A percentile compares a stretch with the other conserved stretches of the same genome.
Conservation (phyloP, 2,329 filamentous ascomycete genomes). For the Chaetomium strumarium region DNA sequence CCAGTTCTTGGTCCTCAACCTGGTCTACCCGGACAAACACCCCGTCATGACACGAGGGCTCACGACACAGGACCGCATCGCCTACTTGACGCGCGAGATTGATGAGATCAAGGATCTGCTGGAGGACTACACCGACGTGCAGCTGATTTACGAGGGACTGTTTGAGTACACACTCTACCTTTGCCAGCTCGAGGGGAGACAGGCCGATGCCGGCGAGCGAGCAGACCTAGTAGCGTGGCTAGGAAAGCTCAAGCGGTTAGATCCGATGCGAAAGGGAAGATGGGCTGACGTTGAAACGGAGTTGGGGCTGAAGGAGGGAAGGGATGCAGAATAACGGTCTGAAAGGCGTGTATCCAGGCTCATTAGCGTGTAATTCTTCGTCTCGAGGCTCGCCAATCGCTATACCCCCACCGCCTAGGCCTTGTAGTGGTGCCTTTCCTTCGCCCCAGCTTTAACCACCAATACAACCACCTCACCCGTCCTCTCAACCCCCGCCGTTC, state of each 20-base stretch:
- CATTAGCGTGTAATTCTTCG: no score
- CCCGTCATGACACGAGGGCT: slow-evolving; percentile 61
- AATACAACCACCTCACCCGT: slow-evolving; percentile 15
- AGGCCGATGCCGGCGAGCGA: slow-evolving; percentile 36
- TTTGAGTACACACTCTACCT: slow-evolving; percentile 64
- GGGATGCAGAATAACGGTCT: neutral
- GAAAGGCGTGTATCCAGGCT: no score
- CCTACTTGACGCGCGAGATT: slow-evolving; percentile 65
- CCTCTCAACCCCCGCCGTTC: slow-evolving; percentile 8
- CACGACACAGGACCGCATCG: slow-evolving; percentile 52
- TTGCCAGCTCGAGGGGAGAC: slow-evolving; percentile 45
- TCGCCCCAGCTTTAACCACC: neutral
- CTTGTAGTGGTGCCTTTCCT: neutral
- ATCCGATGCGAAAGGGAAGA: slow-evolving; percentile 66
- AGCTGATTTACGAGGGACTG: slow-evolving; percentile 86
- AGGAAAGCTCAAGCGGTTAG: slow-evolving; percentile 58
- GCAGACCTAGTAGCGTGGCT: slow-evolving; percentile 53
- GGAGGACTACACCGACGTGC: slow-evolving; percentile 53
- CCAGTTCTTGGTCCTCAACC: slow-evolving; percentile 72
- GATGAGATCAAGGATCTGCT: slow-evolving; percentile 63
- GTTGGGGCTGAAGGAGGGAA: neutral
- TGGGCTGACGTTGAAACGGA: slow-evolving; percentile 64
- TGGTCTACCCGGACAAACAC: slow-evolving; percentile 44
- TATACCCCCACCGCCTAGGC: neutral
- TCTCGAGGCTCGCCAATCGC: neutral